These are phyloP conservation scores for Botryobasidium botryosum DNA, from an alignment of 768 basidiomycete genomes.

Conservation along the genomic window DNA sequence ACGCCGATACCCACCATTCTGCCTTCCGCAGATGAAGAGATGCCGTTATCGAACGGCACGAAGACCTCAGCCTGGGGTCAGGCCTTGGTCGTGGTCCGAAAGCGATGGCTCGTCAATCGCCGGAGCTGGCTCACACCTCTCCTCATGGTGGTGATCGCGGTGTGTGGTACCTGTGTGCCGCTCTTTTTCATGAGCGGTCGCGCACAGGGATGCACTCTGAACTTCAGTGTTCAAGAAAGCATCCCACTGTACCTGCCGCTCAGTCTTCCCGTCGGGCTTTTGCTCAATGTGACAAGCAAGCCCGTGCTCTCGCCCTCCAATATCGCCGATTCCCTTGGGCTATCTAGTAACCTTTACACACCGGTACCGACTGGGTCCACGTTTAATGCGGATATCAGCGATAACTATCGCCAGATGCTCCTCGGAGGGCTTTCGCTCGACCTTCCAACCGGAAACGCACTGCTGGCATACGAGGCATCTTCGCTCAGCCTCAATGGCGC, in stretches of 20 bases:
- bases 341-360: neutral
- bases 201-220: constrained; percentile 32
- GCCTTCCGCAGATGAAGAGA: no score
- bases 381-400: constrained; percentile 36
- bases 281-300: no score
- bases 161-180: constrained; percentile 51
- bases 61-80: constrained; percentile 41
- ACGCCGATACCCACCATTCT: no score
- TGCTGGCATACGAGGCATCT: constrained; percentile 58
- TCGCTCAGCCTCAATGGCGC: constrained; percentile 42
- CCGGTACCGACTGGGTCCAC: constrained; percentile 19
- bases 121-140: constrained; percentile 53
- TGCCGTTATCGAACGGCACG: constrained; percentile 22
- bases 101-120: constrained; percentile 43
- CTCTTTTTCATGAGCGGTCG: constrained; percentile 42
- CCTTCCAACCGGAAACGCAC: constrained; percentile 27
- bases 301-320: constrained; percentile 39
- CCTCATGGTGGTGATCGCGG: constrained; percentile 33
- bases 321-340: constrained; percentile 31
- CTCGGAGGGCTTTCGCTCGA: constrained; percentile 57
- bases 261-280: no score
- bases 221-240: constrained; percentile 22
- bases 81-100: constrained; percentile 56
- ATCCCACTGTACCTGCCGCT: constrained; percentile 41
- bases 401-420: constrained; percentile 36